Percentiles rank a stretch among this genome's conserved stretches.
Conservation (phyloP, 1,284 basidiomycete species). For the Exobasidium cylindrosporum region DNA sequence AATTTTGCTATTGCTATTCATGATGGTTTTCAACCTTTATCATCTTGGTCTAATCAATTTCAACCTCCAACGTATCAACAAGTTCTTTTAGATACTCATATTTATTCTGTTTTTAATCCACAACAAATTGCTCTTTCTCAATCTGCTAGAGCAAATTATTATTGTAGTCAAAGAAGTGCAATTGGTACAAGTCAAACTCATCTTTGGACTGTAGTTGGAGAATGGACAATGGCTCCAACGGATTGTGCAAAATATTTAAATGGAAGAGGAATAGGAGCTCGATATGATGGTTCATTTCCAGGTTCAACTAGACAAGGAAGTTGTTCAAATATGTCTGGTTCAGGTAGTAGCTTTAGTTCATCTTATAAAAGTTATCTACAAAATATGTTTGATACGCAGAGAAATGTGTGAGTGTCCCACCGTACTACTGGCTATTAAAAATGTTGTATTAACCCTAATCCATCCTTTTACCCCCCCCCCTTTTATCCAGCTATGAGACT, state of each 20-base stretch:
- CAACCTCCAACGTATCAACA: slow-evolving; percentile 60
- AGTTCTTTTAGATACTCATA: slow-evolving; percentile 69
- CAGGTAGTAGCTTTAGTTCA: slow-evolving; percentile 68
- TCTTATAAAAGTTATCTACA: slow-evolving; percentile 79
- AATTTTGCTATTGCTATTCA: slow-evolving; percentile 63
- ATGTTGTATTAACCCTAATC: neutral
- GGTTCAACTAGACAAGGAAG: slow-evolving; percentile 62
- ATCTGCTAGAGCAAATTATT: slow-evolving; percentile 37
- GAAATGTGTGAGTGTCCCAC: slow-evolving; percentile 24
- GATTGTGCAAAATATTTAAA: slow-evolving; percentile 83
- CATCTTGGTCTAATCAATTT: slow-evolving; percentile 72
- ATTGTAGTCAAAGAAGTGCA: slow-evolving; percentile 39
- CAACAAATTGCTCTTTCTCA: slow-evolving; percentile 22
- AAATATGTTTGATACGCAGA: slow-evolving; percentile 79
- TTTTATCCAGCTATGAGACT: slow-evolving; percentile 30
- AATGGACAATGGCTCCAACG: slow-evolving; percentile 63
- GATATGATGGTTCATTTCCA: slow-evolving; percentile 72
- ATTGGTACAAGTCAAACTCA: slow-evolving; percentile 33
- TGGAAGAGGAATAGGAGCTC: slow-evolving; percentile 63
- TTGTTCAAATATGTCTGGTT: slow-evolving; percentile 71
- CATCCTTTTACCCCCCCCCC: neutral
- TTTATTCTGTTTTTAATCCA: slow-evolving; percentile 49
- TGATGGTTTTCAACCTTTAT: slow-evolving; percentile 78
- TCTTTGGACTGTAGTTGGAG: slow-evolving; percentile 48
- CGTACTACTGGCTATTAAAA: neutral